phyloP scores from a whole-genome alignment of 116 monocot species.

The Papilionanthe hybrid region DNA sequence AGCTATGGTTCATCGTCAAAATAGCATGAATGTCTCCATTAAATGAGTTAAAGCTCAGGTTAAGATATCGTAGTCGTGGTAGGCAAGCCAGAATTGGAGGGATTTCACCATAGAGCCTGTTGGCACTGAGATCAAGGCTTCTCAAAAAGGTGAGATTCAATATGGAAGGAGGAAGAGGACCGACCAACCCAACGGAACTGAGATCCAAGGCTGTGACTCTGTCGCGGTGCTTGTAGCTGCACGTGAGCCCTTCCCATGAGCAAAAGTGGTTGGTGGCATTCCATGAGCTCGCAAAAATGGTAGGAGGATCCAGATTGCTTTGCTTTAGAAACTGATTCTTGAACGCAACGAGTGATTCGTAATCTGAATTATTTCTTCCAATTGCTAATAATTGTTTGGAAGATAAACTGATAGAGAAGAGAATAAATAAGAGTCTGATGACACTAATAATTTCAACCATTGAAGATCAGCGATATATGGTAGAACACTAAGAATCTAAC shows the following conservation, averaged over 20 bases:
- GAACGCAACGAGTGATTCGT: neutral
- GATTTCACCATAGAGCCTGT: neutral
- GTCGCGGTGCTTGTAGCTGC: neutral
- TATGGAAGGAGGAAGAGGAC: neutral
- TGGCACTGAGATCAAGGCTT: neutral
- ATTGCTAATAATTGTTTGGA: neutral
- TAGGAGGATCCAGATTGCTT: neutral
- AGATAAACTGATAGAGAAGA: neutral
- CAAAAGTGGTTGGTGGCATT: slow-evolving; percentile 2
- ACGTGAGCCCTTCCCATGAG: slow-evolving; percentile 4
- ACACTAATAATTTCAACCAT: no score
- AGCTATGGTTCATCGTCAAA: neutral
- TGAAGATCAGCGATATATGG: no score
- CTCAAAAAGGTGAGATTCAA: slow-evolving; percentile 12
- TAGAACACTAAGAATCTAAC: no score
- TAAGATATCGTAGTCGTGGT: neutral
- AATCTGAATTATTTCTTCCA: neutral
- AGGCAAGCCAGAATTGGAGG: neutral
- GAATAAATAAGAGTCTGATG: no score
- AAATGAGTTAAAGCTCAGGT: slow-evolving; percentile 5
- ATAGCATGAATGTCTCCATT: neutral
- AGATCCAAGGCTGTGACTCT: slow-evolving; percentile 12
- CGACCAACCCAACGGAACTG: neutral
- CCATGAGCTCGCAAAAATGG: slow-evolving; percentile 4
- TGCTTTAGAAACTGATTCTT: neutral